A percentile compares a stretch with the other conserved stretches of the same genome.
phyloP scores from a whole-genome alignment of 768 basidiomycete genomes.

The Lentinula guzmanii region DNA sequence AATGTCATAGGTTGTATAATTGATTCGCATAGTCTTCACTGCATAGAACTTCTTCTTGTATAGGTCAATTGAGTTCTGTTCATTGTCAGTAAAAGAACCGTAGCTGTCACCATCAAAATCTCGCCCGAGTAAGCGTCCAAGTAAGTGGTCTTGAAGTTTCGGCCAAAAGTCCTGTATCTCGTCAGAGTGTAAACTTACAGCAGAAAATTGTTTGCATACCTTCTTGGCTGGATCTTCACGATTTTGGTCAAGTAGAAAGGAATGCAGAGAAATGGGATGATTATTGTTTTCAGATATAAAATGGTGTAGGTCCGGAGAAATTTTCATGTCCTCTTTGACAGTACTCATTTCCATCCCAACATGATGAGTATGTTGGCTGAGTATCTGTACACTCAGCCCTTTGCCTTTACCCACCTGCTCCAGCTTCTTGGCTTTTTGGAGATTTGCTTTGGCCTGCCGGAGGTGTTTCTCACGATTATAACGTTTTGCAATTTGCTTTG shows the following conservation, averaged over 20 bases:
- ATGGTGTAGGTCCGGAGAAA: background rate
- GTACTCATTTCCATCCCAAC: background rate
- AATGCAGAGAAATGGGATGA: background rate
- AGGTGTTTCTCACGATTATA: slow-evolving; percentile 8
- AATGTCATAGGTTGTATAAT: slow-evolving; percentile 31
- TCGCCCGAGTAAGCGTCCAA: slow-evolving; percentile 15
- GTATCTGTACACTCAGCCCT: background rate
- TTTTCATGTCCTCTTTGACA: background rate
- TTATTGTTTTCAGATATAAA: background rate
- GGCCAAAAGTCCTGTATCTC: slow-evolving; percentile 17
- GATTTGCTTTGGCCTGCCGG: background rate
- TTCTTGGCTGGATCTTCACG: background rate
- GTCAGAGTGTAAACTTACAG: background rate
- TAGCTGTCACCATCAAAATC: slow-evolving; percentile 12
- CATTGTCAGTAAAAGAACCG: slow-evolving; percentile 9
- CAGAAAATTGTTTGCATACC: background rate
- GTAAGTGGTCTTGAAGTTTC: slow-evolving; percentile 22
- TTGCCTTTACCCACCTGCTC: background rate
- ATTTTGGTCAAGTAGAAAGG: background rate
- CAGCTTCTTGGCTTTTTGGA: background rate
- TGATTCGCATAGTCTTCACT: slow-evolving; percentile 13
- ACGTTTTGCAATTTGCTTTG: slow-evolving; percentile 16
- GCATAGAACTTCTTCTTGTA: slow-evolving; percentile 11
- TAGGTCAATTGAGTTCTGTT: slow-evolving; percentile 11
- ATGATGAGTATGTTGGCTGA: background rate